Evolutionary conservation across 2,329 filamentous ascomycete genomes (phyloP).

Genomic region (Thielaviopsis ethacetica): DNA sequence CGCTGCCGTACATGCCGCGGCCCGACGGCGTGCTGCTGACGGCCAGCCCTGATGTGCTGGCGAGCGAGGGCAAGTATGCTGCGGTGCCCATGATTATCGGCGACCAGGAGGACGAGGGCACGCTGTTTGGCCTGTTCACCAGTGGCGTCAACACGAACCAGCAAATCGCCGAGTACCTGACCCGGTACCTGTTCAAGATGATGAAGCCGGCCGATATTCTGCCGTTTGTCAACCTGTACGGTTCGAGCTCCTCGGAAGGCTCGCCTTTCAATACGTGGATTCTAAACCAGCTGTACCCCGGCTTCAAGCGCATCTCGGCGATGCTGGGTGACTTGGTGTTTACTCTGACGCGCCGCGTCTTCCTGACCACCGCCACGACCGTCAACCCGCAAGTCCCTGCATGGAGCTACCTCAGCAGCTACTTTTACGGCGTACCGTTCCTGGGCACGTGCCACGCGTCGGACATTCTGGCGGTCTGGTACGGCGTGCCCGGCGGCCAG

Average conservation of each 20-base stretch:
- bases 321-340: slow-evolving; percentile 49
- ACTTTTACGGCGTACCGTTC: slow-evolving; percentile 41
- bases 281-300: slow-evolving; percentile 44
- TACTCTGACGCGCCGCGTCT: slow-evolving; percentile 21
- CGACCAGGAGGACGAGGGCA: slow-evolving; percentile 50
- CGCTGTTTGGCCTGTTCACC: slow-evolving; percentile 43
- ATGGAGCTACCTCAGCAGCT: slow-evolving; percentile 46
- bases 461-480: slow-evolving; percentile 40
- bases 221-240: slow-evolving; percentile 36
- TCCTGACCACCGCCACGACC: slow-evolving; percentile 26
- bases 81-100: slow-evolving; percentile 46
- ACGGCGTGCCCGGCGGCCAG: slow-evolving; percentile 31
- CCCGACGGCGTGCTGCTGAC: slow-evolving; percentile 40
- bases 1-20: slow-evolving; percentile 44
- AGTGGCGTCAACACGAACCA: slow-evolving; percentile 38
- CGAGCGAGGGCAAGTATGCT: slow-evolving; percentile 32
- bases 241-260: slow-evolving; percentile 33
- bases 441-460: slow-evolving; percentile 47
- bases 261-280: slow-evolving; percentile 42
- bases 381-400: slow-evolving; percentile 29
- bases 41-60: slow-evolving; percentile 33
- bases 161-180: slow-evolving; percentile 37
- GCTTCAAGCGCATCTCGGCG: slow-evolving; percentile 48
- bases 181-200: slow-evolving; percentile 31
- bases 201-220: slow-evolving; percentile 24